Conservation (phyloP, 106 monocot genomes). For the Dendrobium nobile region DNA sequence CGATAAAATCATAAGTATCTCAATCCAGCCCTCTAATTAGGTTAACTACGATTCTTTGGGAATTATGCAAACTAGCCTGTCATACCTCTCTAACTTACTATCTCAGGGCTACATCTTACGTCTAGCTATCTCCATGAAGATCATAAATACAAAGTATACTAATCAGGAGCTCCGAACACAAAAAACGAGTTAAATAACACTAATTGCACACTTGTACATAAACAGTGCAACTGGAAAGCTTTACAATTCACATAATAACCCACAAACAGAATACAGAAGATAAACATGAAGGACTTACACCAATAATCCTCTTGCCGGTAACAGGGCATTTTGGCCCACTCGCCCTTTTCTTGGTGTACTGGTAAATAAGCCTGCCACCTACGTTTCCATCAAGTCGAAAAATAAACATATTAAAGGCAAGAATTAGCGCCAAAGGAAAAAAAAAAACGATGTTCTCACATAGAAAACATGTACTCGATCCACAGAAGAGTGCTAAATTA, state of each 20-base stretch:
- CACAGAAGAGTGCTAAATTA: neutral
- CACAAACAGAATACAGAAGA: conserved; percentile 24
- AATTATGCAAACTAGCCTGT: no score
- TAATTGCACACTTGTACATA: neutral
- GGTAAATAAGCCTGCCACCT: conserved; percentile 87
- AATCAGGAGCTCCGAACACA: no score
- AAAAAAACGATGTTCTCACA: neutral
- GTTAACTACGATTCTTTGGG: no score
- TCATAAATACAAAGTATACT: no score
- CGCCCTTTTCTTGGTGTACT: conserved; percentile 84
- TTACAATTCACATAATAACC: neutral
- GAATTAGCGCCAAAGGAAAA: neutral
- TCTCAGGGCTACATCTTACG: no score
- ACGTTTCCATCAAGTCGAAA: conserved; percentile 11
- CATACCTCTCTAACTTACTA: no score
- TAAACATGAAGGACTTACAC: conserved; percentile 35
- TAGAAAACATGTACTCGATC: neutral
- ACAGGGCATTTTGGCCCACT: conserved; percentile 91
- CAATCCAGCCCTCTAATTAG: no score
- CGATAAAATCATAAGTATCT: no score
- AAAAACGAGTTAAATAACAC: neutral
- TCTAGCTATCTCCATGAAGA: no score
- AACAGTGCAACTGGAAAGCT: neutral
- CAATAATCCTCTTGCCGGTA: conserved; percentile 90
- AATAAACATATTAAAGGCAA: neutral